A percentile compares a stretch with the other conserved stretches of the same genome.
phyloP scores from a whole-genome alignment of 208 protist genomes.

The Acanthamoeba rhysodes region DNA sequence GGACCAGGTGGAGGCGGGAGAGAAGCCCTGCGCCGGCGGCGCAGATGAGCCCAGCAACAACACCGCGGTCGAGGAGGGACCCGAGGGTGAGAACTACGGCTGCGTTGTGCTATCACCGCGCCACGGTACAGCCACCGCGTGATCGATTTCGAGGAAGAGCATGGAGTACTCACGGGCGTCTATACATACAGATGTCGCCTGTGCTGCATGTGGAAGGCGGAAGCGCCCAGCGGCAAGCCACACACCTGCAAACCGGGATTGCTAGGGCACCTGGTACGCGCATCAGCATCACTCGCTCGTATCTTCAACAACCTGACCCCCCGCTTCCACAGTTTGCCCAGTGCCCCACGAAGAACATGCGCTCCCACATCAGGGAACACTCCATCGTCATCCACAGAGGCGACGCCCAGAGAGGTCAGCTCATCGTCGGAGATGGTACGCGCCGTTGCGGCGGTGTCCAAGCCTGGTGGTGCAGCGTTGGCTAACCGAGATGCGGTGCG shows the following conservation, averaged over 20 bases:
- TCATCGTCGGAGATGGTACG: neutral
- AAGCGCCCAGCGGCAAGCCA: neutral
- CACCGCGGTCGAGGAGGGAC: neutral
- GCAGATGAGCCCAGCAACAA: neutral
- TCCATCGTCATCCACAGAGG: neutral
- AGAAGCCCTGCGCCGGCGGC: neutral
- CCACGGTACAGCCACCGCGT: neutral
- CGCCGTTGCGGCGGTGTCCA: too few relatives aligned
- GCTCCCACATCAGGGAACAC: neutral
- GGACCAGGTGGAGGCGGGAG: too few relatives aligned
- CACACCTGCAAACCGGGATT: neutral
- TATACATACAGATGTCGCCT: neutral
- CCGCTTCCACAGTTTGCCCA: neutral
- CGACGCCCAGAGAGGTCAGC: neutral
- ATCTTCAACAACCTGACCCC: neutral
- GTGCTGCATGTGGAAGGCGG: slow-evolving; percentile 4
- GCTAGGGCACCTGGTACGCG: neutral
- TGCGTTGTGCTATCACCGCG: neutral
- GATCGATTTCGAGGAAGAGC: too few relatives aligned
- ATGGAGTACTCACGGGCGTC: too few relatives aligned
- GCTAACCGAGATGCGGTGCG: neutral
- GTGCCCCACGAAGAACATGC: slow-evolving; percentile 22
- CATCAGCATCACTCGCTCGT: too few relatives aligned
- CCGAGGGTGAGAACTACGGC: slow-evolving; percentile 4
- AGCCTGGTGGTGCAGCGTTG: too few relatives aligned